Base-by-base conservation (phyloP, 306 rosid genomes). In the Pterocarpus macrocarpus region DNA sequence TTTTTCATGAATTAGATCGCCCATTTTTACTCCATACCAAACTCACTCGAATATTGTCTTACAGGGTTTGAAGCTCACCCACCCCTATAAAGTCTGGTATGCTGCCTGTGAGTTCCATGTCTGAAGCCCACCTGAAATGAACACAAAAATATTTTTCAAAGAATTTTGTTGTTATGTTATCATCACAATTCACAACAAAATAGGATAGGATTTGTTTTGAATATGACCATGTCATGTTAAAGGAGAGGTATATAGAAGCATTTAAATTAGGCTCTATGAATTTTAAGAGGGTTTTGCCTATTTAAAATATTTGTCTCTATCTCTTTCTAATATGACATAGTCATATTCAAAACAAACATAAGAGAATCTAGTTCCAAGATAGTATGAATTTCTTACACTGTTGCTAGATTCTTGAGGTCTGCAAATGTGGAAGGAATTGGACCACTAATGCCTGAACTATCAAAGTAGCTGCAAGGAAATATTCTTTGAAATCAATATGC, bases 1-100 rank as follows among this genome's bases (percentile, higher is more conserved):
- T 22, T 22, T 22, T 22, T 22, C 28, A 22, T 22, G 28, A 22
- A 22, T 22, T 22, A 22, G 28, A 22, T 22, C 1, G 28, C 28
- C 28, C 28, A 22, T 22, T 22, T 22, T 22, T 22, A 22, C 28
- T 22, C 28, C 28, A 22, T 22, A 22, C 28, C 28, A 22, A 22
- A 22, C 28, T 22, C 28, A 22, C 28, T 1, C 28, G 28, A 67
- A 33, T 69, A 38, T 71, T 73, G 36, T 72, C 98, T 91, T 90
- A 94, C 98, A 94, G 84, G 82, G 8, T 0, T 45, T 43, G 58
- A 75, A 94, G 97, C 81, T 86, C 85, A 61, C 30, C 92, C 87
- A 94, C 87, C 76, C 97, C 95, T 67, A 94, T 87, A 86, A 94
- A 94, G 76, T 88, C 90, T 4, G 97, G 98, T 76, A 92, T 90